Base-by-base conservation (phyloP, 805 yeast species). In the Maudiozyma pseudohumilis region DNA sequence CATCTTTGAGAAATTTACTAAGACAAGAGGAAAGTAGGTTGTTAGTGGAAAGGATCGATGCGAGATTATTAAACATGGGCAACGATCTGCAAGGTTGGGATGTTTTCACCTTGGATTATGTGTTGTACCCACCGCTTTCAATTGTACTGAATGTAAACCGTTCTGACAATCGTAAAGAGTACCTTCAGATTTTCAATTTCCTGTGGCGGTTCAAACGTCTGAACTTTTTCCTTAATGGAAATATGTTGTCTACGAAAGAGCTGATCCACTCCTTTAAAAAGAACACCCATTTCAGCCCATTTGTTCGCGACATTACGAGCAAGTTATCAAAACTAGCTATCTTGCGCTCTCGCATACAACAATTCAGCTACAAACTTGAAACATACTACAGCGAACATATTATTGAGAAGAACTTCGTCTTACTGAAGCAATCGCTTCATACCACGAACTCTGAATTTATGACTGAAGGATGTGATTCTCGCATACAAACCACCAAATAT, bases 31-130 rank as follows among this genome's bases (percentile, higher is more conserved):
- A 64, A 18, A 45, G 48, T 2, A 63, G 59, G 2, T 62, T 56
- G 13, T 66, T 73, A 8, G 54, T 73, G 10, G 62, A 69, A 31
- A 60, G 83, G 35, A 54, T 89, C 10, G 97, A 92, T 64, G 95
- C 96, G 0, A 66, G 96, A 32, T 68, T 88, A 17, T 65, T 88
- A 34, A 86, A 81, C 41, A 61, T 80, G 34, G 78, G 78, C 3
- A 84, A 79, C 47, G 80, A 85, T 0, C 74, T 77, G 21, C 60
- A 75, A 35, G 96, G 95, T 1, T 88, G 96, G 96, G 94, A 88
- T 53, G 86, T 83, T 2, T 88, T 89, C 55, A 85, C 96, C 0
- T 62, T 88, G 26, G 96, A 87, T 52, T 92, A 83, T 56, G 64
- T 71, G 38, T 50, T 74, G 9, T 68, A 55, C 9, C 47, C 65